Evolutionary conservation across 164 flowering plant genomes (phyloP), one percentile per base, ranked within the genome.

Genomic region (Vitis amurensis): DNA sequence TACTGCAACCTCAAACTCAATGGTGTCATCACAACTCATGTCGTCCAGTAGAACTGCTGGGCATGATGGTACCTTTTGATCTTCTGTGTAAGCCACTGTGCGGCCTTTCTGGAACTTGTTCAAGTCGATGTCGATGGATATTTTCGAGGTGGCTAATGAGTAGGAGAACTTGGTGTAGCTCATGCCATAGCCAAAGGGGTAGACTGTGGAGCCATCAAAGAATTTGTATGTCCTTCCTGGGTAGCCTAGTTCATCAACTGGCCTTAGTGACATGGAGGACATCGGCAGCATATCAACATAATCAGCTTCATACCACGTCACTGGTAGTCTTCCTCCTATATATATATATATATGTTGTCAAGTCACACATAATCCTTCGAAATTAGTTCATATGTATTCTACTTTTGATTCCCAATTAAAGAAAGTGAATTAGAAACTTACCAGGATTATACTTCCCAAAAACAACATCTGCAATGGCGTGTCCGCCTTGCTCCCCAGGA

Each of bases 211-310:
- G 29, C 84, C 84, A 52, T 68, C 61, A 70, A 70, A 81, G 72
- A 81, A 81, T 23, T 61, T 70, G 74, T 76, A 78, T 3, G 81
- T 81, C 30, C 82, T 73, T 9, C 84, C 84, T 0, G 84, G 82
- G 44, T 78, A 76, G 8, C 82, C 82, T 49, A 69, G 16, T 2
- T 63, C 64, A 1, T 70, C 63, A 2, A 63, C 19, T 1, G 83
- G 78, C 44, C 84, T 75, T 56, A 81, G 37, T 19, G 27, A 61
- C 84, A 78, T 69, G 78, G 27, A 71, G 55, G 84, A 78, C 81
- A 77, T 75, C 0, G 79, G 81, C 7, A 77, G 64, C 71, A n/a
- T 12, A 13, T 74, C 71, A 8, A 68, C 67, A 50, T 71, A 71
- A 44, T 57, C 44, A 19, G 48, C 63, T 6, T 47, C 13, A 27